These are phyloP conservation scores for Erysimum cheiranthoides DNA, from an alignment of 345 rosid genomes.

Conservation along the genomic window DNA sequence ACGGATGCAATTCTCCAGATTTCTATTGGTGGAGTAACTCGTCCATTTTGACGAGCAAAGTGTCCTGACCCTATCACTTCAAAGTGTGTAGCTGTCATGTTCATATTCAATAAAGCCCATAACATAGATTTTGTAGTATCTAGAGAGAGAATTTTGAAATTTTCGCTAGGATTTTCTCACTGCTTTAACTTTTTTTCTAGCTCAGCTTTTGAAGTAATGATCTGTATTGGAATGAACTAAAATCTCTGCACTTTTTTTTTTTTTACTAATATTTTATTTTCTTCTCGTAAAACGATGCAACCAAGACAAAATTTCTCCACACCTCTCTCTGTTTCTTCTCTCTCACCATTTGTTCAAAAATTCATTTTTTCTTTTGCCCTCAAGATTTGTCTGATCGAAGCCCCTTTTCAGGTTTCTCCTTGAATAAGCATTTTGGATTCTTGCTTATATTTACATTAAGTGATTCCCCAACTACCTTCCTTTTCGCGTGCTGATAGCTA, in stretches of 20 bases:
- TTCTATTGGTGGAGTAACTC: no score
- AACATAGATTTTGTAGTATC: slow-evolving; percentile 6
- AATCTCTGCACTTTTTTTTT: slow-evolving; percentile 31
- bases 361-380: not conserved
- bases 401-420: slow-evolving; percentile 40
- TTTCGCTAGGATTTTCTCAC: slow-evolving; percentile 33
- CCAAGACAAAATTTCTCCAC: slow-evolving; percentile 27
- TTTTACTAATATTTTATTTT: not conserved
- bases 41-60: no score
- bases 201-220: slow-evolving; percentile 45
- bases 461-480: slow-evolving; percentile 41
- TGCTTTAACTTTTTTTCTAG: slow-evolving; percentile 28
- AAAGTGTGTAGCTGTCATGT: slow-evolving; percentile 1
- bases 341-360: slow-evolving; percentile 1
- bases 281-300: slow-evolving; percentile 45
- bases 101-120: slow-evolving; percentile 25
- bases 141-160: slow-evolving; percentile 17
- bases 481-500: slow-evolving; percentile 40
- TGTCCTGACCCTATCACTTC: no score
- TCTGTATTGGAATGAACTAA: slow-evolving; percentile 40
- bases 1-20: no score
- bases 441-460: slow-evolving; percentile 1
- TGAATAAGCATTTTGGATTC: slow-evolving; percentile 42
- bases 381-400: slow-evolving; percentile 35
- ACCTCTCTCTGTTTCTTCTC: slow-evolving; percentile 9